Evolutionary conservation across 2,329 filamentous ascomycete genomes (phyloP).

Genomic region (Penicillium sp.): DNA sequence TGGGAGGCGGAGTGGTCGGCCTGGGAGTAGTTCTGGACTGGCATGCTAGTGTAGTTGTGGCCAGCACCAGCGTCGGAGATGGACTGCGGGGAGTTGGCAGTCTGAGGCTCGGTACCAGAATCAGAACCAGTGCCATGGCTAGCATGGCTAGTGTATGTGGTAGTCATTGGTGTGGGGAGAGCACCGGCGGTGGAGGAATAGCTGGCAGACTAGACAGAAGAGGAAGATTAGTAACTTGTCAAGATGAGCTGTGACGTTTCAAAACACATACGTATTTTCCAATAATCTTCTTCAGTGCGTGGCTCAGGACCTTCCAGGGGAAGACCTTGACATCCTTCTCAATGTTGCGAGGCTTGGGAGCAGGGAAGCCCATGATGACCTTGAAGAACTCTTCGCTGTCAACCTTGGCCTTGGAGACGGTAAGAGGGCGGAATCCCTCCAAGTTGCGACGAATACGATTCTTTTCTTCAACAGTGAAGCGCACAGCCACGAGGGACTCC

Average conservation of each 20-base stretch:
- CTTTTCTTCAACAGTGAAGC: constrained; percentile 97
- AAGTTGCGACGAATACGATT: constrained; percentile 94
- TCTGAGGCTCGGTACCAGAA: constrained; percentile 48
- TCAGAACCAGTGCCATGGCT: constrained; percentile 43
- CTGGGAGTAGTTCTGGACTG: constrained; percentile 45
- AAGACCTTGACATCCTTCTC: constrained; percentile 99
- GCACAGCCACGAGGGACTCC: constrained; percentile 79
- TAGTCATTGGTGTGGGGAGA: constrained; percentile 38
- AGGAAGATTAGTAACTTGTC: constrained; percentile 21
- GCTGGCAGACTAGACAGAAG: constrained; percentile 56
- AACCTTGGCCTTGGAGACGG: constrained; percentile 86
- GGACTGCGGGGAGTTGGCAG: constrained; percentile 50
- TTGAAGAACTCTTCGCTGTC: constrained; percentile 99
- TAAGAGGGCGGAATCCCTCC: constrained; percentile 88
- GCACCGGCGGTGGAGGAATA: constrained; percentile 63
- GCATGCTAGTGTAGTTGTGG: constrained; percentile 45
- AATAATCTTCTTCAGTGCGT: constrained; percentile 95
- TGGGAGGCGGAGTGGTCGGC: constrained; percentile 28
- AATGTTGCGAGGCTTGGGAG: constrained; percentile 93
- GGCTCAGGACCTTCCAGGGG: constrained; percentile 84
- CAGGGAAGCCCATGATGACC: constrained; percentile 95
- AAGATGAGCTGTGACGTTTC: neutral
- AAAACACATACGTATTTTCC: constrained; percentile 76
- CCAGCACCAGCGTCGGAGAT: constrained; percentile 46
- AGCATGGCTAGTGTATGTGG: constrained; percentile 39